These are phyloP conservation scores for Wickerhamiella alocasiicola DNA, from an alignment of 805 yeast genomes.

Conservation along the genomic window DNA sequence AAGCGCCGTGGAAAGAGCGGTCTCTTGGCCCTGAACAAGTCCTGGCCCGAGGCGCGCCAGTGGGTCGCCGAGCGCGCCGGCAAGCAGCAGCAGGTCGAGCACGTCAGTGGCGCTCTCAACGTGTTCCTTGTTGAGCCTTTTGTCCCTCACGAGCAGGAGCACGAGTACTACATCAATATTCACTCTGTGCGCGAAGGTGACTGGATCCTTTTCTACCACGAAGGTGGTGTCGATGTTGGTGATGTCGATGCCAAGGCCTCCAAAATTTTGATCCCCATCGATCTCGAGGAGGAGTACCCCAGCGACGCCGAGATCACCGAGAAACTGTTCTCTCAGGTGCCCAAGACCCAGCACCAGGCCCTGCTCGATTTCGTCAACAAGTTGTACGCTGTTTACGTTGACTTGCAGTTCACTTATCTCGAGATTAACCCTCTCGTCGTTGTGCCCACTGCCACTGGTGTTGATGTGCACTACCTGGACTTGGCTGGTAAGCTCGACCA, in stretches of 20 bases:
- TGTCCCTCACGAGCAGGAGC: slow-evolving; percentile 35
- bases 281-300: slow-evolving; percentile 31
- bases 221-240: slow-evolving; percentile 39
- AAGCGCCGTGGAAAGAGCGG: slow-evolving; percentile 37
- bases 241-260: slow-evolving; percentile 37
- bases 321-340: slow-evolving; percentile 30
- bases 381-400: slow-evolving; percentile 36
- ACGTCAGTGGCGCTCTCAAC: slow-evolving; percentile 29
- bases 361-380: slow-evolving; percentile 35
- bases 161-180: slow-evolving; percentile 37
- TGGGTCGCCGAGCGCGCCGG: slow-evolving; percentile 36
- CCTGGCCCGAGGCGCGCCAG: slow-evolving; percentile 34
- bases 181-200: slow-evolving; percentile 38
- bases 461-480: slow-evolving; percentile 35
- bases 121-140: slow-evolving; percentile 37
- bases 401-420: slow-evolving; percentile 35
- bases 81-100: slow-evolving; percentile 31
- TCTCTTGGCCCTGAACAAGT: slow-evolving; percentile 32
- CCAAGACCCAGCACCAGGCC: slow-evolving; percentile 31
- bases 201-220: slow-evolving; percentile 37
- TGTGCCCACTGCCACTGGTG: slow-evolving; percentile 30
- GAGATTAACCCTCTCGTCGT: slow-evolving; percentile 38
- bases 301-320: slow-evolving; percentile 27
- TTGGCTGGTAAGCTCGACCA: slow-evolving; percentile 38
- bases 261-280: slow-evolving; percentile 33